Conservation (phyloP, 2,329 filamentous ascomycete genomes). For the Arthrobotrys iridis region DNA sequence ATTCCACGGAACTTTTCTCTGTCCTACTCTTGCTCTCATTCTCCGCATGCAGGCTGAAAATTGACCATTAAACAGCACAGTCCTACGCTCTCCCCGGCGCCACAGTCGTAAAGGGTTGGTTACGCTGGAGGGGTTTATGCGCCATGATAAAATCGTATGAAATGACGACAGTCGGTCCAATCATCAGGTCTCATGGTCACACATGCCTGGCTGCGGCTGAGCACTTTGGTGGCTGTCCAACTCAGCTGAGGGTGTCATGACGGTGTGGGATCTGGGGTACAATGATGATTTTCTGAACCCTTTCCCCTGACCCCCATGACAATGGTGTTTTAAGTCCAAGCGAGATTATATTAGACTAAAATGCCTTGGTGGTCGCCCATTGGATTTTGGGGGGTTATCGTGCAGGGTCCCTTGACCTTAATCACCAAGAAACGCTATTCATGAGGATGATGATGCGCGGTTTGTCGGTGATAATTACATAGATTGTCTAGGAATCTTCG, state of each 20-base stretch:
- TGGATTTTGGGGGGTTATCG: background rate
- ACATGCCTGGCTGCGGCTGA: slow-evolving; percentile 46
- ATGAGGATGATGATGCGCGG: slow-evolving; percentile 5
- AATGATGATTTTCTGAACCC: background rate
- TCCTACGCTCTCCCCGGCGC: background rate
- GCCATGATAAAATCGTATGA: slow-evolving; percentile 10
- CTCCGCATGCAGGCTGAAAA: slow-evolving; percentile 8
- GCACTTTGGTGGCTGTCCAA: slow-evolving; percentile 34
- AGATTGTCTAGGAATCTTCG: no score
- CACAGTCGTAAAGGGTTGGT: slow-evolving; percentile 18
- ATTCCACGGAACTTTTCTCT: background rate
- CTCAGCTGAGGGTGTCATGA: slow-evolving; percentile 25
- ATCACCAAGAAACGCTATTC: slow-evolving; percentile 2
- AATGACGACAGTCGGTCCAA: slow-evolving; percentile 37
- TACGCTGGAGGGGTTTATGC: slow-evolving; percentile 17
- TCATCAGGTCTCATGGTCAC: slow-evolving; percentile 37
- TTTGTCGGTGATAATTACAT: background rate
- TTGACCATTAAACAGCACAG: background rate
- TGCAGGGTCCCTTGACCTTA: background rate
- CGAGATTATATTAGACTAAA: background rate
- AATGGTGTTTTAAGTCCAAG: background rate
- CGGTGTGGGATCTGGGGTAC: background rate
- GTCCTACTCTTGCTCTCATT: background rate
- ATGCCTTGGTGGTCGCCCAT: background rate
- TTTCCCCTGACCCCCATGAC: background rate